phyloP scores from a whole-genome alignment of 1,284 basidiomycete species.

The Schizophyllum commune region DNA sequence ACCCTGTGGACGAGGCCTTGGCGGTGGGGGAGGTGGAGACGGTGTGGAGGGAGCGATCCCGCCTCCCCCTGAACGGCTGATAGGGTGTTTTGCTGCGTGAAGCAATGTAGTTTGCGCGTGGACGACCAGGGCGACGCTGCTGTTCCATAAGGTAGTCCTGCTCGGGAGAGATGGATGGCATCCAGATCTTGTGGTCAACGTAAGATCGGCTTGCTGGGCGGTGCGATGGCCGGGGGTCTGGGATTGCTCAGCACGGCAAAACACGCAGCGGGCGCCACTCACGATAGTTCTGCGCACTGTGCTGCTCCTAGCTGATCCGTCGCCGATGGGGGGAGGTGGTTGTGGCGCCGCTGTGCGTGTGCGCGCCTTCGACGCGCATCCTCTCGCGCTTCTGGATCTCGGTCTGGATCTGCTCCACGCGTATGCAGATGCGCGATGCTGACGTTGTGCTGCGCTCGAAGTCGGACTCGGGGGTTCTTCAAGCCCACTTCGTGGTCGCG shows the following conservation, averaged over 20 bases:
- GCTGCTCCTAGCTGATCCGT: neutral
- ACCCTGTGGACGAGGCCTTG: neutral
- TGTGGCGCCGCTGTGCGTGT: neutral
- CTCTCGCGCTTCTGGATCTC: neutral
- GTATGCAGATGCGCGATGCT: neutral
- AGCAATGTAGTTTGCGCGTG: neutral
- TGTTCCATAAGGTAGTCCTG: neutral
- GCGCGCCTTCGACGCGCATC: neutral
- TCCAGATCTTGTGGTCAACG: neutral
- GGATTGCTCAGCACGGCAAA: neutral
- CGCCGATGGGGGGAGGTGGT: neutral
- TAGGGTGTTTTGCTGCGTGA: neutral
- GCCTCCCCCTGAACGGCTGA: neutral
- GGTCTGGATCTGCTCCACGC: neutral
- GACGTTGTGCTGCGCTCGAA: neutral
- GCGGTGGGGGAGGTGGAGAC: neutral
- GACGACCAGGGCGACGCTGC: neutral
- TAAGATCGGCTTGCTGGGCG: neutral
- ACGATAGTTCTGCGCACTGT: neutral
- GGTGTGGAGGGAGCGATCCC: neutral
- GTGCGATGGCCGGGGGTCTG: neutral
- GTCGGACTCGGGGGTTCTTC: neutral
- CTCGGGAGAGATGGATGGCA: neutral
- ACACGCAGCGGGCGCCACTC: neutral
- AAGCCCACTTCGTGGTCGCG: neutral